Evolutionary conservation across 164 flowering plant species (phyloP).

Genomic region (Akebia trifoliata): DNA sequence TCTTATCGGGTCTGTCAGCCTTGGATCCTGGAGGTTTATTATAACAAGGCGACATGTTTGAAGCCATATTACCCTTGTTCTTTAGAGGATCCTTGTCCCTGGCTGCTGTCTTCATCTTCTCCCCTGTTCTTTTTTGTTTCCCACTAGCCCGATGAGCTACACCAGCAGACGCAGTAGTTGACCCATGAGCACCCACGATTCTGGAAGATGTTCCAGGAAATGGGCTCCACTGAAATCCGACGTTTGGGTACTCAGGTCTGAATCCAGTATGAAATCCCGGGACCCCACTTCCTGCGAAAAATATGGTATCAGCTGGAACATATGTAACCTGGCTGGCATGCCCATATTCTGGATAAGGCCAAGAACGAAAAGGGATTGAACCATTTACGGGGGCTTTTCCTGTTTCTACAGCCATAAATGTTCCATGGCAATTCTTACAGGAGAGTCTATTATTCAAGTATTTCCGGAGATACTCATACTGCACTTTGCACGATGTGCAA

Average conservation of each 20-base stretch:
- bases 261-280: slow-evolving; percentile 46
- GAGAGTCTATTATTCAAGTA: slow-evolving; percentile 67
- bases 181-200: slow-evolving; percentile 24
- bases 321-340: slow-evolving; percentile 49
- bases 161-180: slow-evolving; percentile 24
- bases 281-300: slow-evolving; percentile 37
- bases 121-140: slow-evolving; percentile 15
- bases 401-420: slow-evolving; percentile 69
- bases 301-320: slow-evolving; percentile 33
- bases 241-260: slow-evolving; percentile 48
- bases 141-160: slow-evolving; percentile 33
- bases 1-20: slow-evolving; percentile 48
- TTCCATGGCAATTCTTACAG: slow-evolving; percentile 73
- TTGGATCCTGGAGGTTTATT: slow-evolving; percentile 24
- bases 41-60: slow-evolving; percentile 14
- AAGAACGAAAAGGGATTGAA: slow-evolving; percentile 43
- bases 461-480: slow-evolving; percentile 81
- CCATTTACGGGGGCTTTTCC: slow-evolving; percentile 56
- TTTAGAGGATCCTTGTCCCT: slow-evolving; percentile 21
- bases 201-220: slow-evolving; percentile 39
- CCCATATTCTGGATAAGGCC: slow-evolving; percentile 47
- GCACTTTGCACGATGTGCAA: slow-evolving; percentile 72
- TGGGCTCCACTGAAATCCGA: slow-evolving; percentile 58
- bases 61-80: slow-evolving; percentile 9
- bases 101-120: slow-evolving; percentile 26